These are phyloP conservation scores for Mortierella alpina DNA, from an alignment of 192 early-diverging fungal species.

Conservation along the genomic window DNA sequence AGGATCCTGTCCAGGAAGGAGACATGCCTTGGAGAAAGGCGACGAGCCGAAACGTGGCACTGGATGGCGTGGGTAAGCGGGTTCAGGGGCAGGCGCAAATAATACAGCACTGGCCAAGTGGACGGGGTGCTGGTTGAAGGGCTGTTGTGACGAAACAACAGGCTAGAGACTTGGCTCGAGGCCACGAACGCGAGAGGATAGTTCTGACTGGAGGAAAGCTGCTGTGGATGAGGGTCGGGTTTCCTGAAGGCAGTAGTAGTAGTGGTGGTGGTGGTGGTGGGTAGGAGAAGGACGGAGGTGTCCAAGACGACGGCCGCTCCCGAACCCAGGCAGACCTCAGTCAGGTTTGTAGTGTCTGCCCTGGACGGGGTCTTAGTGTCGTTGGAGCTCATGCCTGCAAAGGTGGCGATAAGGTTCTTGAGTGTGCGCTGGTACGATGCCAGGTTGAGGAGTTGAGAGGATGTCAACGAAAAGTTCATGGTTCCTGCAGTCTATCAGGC, in stretches of 20 bases:
- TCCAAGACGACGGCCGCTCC: conserved; percentile 27
- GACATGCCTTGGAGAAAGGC: conserved; percentile 24
- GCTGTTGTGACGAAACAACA: neutral
- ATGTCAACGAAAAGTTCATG: conserved; percentile 38
- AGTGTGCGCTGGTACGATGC: conserved; percentile 31
- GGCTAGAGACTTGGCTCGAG: conserved; percentile 5
- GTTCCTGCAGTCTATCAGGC: conserved; percentile 23
- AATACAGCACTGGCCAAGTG: conserved; percentile 4
- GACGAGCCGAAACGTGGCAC: conserved; percentile 35
- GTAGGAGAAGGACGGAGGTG: neutral
- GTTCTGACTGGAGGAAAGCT: conserved; percentile 4
- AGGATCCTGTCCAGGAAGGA: conserved; percentile 29
- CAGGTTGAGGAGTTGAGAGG: conserved; percentile 29
- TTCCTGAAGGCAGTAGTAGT: neutral
- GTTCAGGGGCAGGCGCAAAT: conserved; percentile 28
- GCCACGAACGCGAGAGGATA: conserved; percentile 33
- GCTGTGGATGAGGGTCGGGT: neutral
- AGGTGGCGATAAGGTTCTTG: conserved; percentile 7
- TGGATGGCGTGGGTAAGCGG: conserved; percentile 26
- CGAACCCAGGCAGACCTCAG: conserved; percentile 8
- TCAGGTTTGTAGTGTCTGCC: neutral
- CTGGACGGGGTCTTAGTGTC: neutral
- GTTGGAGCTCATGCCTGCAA: conserved; percentile 2
- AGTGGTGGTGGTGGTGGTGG: neutral
- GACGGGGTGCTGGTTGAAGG: neutral